Evolutionary conservation across 2,329 filamentous ascomycete species (phyloP).

Genomic region (Metarhizium humberi): DNA sequence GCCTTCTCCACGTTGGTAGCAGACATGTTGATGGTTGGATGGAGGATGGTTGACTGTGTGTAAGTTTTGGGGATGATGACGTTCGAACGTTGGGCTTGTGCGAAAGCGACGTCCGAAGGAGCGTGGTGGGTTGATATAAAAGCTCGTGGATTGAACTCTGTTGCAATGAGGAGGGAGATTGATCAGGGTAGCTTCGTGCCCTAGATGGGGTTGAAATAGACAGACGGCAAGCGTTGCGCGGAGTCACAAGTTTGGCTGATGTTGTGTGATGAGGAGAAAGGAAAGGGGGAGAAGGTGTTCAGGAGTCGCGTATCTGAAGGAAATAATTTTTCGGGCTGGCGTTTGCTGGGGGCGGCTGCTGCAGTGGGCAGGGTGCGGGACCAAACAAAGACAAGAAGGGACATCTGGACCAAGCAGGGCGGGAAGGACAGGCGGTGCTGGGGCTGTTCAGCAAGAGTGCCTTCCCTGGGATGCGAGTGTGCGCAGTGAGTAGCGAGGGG

Average conservation of each 20-base stretch:
- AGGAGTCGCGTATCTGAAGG: conserved; percentile 26
- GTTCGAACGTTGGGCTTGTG: conserved; percentile 27
- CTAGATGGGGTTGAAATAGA: conserved; percentile 51
- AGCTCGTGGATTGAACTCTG: conserved; percentile 53
- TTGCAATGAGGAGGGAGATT: conserved; percentile 50
- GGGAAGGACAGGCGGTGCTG: neutral
- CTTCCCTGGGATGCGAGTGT: too few species aligned
- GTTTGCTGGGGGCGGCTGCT: conserved; percentile 5
- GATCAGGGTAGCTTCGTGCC: conserved; percentile 82
- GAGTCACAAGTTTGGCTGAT: conserved; percentile 35
- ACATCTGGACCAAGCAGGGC: neutral
- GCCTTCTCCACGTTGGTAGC: conserved; percentile 55
- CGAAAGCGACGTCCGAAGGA: conserved; percentile 35
- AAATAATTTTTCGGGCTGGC: conserved; percentile 27
- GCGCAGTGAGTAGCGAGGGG: too few species aligned
- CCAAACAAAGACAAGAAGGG: neutral
- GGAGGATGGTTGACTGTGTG: conserved; percentile 39
- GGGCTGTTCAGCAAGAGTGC: neutral
- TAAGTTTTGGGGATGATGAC: conserved; percentile 26
- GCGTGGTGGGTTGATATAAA: conserved; percentile 18
- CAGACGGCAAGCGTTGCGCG: conserved; percentile 38
- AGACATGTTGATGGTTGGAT: conserved; percentile 68
- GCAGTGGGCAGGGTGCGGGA: conserved; percentile 4
- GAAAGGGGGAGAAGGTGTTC: conserved; percentile 16
- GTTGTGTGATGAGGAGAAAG: conserved; percentile 32